phyloP scores from a whole-genome alignment of 768 basidiomycete species.

The Cystobasidium ongulense region DNA sequence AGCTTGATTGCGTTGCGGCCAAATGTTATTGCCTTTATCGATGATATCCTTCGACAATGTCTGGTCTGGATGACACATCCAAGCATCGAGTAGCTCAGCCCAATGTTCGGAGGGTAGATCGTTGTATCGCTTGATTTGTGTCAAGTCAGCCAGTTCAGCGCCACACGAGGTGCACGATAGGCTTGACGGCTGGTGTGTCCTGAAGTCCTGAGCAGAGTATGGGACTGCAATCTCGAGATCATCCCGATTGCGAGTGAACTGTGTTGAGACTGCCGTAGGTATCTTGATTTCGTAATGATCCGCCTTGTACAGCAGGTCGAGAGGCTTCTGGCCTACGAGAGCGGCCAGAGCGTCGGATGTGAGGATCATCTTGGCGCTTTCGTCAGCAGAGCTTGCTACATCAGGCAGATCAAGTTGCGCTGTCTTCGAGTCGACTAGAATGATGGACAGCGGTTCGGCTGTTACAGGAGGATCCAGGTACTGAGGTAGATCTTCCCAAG shows the following conservation, averaged over 20 bases:
- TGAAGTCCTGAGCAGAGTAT: constrained; percentile 64
- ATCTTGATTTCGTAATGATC: constrained; percentile 28
- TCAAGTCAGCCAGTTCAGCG: constrained; percentile 55
- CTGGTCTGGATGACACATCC: constrained; percentile 96
- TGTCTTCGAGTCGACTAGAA: not conserved
- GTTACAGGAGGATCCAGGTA: not conserved
- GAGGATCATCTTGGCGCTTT: not conserved
- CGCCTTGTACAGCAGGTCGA: not conserved
- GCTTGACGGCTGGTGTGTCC: constrained; percentile 53
- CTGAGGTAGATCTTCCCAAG: constrained; percentile 13
- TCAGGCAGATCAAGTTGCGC: not conserved
- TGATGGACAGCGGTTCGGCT: not conserved
- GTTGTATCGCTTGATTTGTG: constrained; percentile 55
- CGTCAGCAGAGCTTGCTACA: not conserved
- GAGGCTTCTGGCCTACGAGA: not conserved
- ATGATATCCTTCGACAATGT: constrained; percentile 63
- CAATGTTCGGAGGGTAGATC: constrained; percentile 94
- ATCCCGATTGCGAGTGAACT: constrained; percentile 37
- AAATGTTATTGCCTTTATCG: constrained; percentile 60
- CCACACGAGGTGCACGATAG: constrained; percentile 76
- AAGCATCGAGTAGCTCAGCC: constrained; percentile 92
- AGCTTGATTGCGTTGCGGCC: constrained; percentile 64
- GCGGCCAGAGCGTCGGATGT: not conserved
- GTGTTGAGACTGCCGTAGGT: constrained; percentile 50
- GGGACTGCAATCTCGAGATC: constrained; percentile 42